Base-by-base conservation (phyloP, 2,329 filamentous ascomycete species). In the Nemania diffusa region DNA sequence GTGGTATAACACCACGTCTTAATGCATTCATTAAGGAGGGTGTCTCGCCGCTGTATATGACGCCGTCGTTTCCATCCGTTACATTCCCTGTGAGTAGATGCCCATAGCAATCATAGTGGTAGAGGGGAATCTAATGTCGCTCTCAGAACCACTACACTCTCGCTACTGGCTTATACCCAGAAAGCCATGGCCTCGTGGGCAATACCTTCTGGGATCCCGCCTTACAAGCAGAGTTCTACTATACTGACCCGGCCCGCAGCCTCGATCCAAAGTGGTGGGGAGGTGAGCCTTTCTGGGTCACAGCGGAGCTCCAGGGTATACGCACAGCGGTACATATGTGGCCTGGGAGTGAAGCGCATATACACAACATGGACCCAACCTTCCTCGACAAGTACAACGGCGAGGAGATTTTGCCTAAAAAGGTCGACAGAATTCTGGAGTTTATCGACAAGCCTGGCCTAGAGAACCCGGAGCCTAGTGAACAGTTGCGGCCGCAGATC, bases 261-360 rank as follows among this genome's bases (percentile, higher is more conserved):
- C 87, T 97, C 80, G 88, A 95, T 71, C 84, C 92, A 0, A 93
- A 95, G 77, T 99, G 96, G 95, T 99, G 96, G 95, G 90, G 87
- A 46, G 96, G 94, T 2, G 94, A 98, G 78, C 96, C 96, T 0
- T 84, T 99, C 32, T 99, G 96, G 96, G 91, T 91, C 27, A 97
- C 95, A 1, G 95, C 95, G 5, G 96, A 98, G 81, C 88, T 87
- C 64, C 91, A 93, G 72, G 91, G 91, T 5, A 84, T 97, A 34
- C 87, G 88, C 64, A 89, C 90, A 32, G 96, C 93, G 0, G 89
- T 99, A 27, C 96, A 99, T 78, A 99, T 99, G 96, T 99, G 96
- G 96, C 96, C 96, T 1, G 96, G 96, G 1, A 97, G 92, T 50
- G 96, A 99, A 81, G 94, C 94, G 5, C 90, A 93, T 77, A 91